Base-by-base conservation (phyloP, 768 basidiomycete genomes). In the Crassisporium funariophilum region DNA sequence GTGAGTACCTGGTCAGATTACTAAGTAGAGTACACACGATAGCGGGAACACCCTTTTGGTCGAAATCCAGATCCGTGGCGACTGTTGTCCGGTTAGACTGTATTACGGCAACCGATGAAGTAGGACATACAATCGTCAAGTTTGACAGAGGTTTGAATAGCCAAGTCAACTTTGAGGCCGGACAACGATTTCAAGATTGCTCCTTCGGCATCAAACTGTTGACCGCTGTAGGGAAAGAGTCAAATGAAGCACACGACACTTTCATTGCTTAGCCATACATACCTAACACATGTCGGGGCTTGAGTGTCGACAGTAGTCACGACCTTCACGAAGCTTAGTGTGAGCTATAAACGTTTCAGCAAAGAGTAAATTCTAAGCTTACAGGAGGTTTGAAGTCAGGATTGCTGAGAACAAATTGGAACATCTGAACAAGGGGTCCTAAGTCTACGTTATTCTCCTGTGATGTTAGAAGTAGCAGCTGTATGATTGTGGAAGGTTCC, bases 141-240 rank as follows among this genome's bases (percentile, higher is more conserved):
- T 58, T 77, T 78, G 35, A 84, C 65, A 1, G 66, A 66, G 13
- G 75, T 75, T n/a, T 77, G 64, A 23, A 88, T 70, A 9, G 63
- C 70, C 16, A 89, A 63, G 49, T 83, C 73, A 40, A 86, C 79
- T 57, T 76, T 70, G 29, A 89, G 72, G 46, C 76, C 76, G 24
- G 78, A 73, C 41, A 89, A 60, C 3, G 85, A 72, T n/a, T 76
- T 71, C 44, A 89, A 67, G 49, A 88, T 84, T 21, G 84, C 83
- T 6, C 69, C 75, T 20, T 68, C 61, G 12, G 79, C 74, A 55
- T 85, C 76, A 49, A 86, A 85, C 55, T 88, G 86, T 5, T 78
- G 67, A 11, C 85, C 85, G 58, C 86, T 86, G 47, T 12, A n/a
- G 10, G 11, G n/a, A 31, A 31, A 31, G n/a, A 11, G n/a, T 11